Base-by-base conservation (phyloP, 2,329 filamentous ascomycete genomes). In the Botrytis fragariae region DNA sequence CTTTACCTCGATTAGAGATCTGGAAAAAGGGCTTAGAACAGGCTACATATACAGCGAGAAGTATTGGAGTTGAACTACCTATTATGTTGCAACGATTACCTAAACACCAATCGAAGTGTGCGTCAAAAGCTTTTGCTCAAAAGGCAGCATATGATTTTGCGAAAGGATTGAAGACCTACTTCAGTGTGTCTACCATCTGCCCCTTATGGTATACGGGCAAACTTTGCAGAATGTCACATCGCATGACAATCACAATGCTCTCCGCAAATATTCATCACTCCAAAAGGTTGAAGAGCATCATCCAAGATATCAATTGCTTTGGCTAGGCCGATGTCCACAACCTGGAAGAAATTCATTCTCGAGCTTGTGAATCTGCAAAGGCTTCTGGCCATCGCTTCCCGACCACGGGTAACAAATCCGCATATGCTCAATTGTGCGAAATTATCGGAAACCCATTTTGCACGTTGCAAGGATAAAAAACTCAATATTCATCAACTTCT, bases 221-320 rank as follows among this genome's bases (percentile, higher is more conserved):
- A 81, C 90, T 8, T 85, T 87, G 72, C 86, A 91, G 76, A 87
- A 88, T 74, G 84, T 93, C 9, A 85, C 88, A 73, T 86, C 84
- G 35, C 84, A 92, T 1, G 86, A 88, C 16, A 83, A 83, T 2
- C 83, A 94, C 75, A 94, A 94, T 82, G 92, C 90, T 92, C 90
- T 10, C 93, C 93, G 86, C 89, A 76, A 87, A 90, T 48, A 86
- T 94, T 74, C 85, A 88, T n/a, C 85, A 89, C 72, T 83, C 92
- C 60, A 86, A 85, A n/a, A 91, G 91, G 3, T 76, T 72, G 29
- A 86, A 86, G 73, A 89, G 88, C 74, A 83, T 84, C 29, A 84
- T 92, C 14, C 84, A 87, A 0, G 83, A 87, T 0, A 91, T 88
- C 0, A 16, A 16, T 4, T 79, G 77, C 60, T 78, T 64, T 48